Evolutionary conservation across 2,329 filamentous ascomycete genomes (phyloP), one percentile per base, ranked within the genome.

Genomic region (Thelonectria blattea): DNA sequence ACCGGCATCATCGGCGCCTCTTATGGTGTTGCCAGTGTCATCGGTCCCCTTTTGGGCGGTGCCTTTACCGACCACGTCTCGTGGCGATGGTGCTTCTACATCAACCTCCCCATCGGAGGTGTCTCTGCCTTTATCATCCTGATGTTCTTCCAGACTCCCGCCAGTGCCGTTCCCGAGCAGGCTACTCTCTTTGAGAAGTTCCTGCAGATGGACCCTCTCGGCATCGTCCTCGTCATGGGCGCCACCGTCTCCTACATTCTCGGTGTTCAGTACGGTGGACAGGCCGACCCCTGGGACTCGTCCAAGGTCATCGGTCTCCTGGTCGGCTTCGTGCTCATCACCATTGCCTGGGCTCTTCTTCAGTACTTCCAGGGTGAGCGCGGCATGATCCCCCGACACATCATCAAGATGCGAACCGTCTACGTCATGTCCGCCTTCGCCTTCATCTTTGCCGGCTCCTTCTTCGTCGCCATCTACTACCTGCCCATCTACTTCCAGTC

Each of bases 241-340:
- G 70, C 74, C 68, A 72, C 78, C 71, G 64, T 83, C 69, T 71
- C 73, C 65, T 76, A 78, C 63, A 73, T 83, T 51, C 74, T 83
- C 3, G 81, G 80, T 17, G 71, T 83, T 1, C 79, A 83, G 66
- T 83, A 79, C 70, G 81, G 79, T 51, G 81, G 81, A 3, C 72
- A 75, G 27, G 74, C 74, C 0, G 73, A 82, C 52, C 49, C 74
- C 12, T 84, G 81, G 81, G 72, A 73, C 57, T 74, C 72, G 0
- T 73, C 74, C 24, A 56, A 68, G 14, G 76, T 82, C 41, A 75
- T 83, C 48, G 80, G 78, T 4, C 75, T 79, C 4, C 71, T 82
- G 17, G 75, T 82, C 48, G 78, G 78, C 8, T 76, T 74, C 49
- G 66, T 65, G n/a, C 52, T 71, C 52, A 76, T 78, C 50, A 39